Evolutionary conservation across 129 eudicot genomes (phyloP), one percentile per base, ranked within the genome.

Genomic region (Smallanthus sonchifolius): DNA sequence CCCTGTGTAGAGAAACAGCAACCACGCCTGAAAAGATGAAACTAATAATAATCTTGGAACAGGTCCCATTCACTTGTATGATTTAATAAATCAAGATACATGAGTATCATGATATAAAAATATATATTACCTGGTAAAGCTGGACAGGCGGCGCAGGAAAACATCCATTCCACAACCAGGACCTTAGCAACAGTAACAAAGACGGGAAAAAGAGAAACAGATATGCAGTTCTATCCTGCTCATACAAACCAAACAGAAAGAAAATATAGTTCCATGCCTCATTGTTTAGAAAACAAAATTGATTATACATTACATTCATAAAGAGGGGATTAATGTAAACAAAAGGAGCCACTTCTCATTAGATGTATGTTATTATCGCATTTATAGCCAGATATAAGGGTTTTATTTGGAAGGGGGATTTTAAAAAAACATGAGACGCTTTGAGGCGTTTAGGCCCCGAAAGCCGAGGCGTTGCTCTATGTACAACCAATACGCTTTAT

Each of bases 91-190:
- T 16, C 7, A 54, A 54, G 30, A 19, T 54, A 19, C 51, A 45
- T 4, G 51, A 45, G 51, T 45, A 13, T 3, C 51, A 45, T 51
- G 13, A 37, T 2, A 68, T 52, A 65, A n/a, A 51, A 11, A 24
- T 6, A 37, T 4, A 59, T 20, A 55, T 38, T 65, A 92, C 98
- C 96, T 92, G 98, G 83, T 92, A 92, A 44, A 92, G 86, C 59
- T 92, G 98, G 59, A 92, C 90, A 16, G 98, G 96, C 73, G 87
- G 81, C 55, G 98, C 96, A 13, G 98, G 96, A 70, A 92, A 82
- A 82, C 98, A 92, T 83, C 98, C 98, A 80, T 72, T 81, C 98
- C 96, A 92, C 3, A 86, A 48, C 37, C 78, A 84, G 7, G 88
- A 76, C 85, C 96, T 82, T 62, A 89, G 74, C 30, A 86, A 15